Evolutionary conservation across 1,284 basidiomycete species (phyloP), one percentile per base, ranked within the genome.

Genomic region (Naganishia albida): DNA sequence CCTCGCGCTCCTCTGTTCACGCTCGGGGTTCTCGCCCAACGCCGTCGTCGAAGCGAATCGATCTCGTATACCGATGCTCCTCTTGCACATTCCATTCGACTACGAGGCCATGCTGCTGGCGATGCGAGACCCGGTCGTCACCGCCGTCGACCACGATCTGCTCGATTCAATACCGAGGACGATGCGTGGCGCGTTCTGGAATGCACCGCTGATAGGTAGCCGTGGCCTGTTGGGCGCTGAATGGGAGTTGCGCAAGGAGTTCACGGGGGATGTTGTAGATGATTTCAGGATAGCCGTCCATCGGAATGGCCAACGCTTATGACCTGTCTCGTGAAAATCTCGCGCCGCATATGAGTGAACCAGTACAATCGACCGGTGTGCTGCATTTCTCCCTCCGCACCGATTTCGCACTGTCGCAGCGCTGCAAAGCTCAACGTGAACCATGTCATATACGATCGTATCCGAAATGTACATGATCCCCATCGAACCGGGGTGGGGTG

Each of bases 1-100:
- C 7, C 83, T 91, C 18, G 89, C 88, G 0, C 74, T 93, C 7
- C 82, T 93, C 63, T 78, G 91, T 40, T 92, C 90, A 0, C 83
- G 88, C 71, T 89, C 88, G 8, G 81, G 85, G 0, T 94, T 92
- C 77, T 88, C 88, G 0, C 83, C 83, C 64, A 79, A 84, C 0
- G 85, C 90, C 0, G 75, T 89, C 62, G 78, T 87, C 2, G 85
- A 86, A 15, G 88, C 87, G 0, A 83, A 86, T 66, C 85, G 86
- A 6, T 91, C 89, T 0, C 81, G 83, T 0, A 81, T 90, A 12
- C 90, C 91, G 0, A 84, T 93, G 64, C 82, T 91, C 56, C 83
- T 93, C 6, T 73, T 93, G 0, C 86, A 92, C 71, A 78, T 93
- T 1, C 89, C 90, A 0, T 55, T 62, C 39, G 57, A 64, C 64